Percentiles rank a stretch among this genome's conserved stretches.
Evolutionary conservation across 768 basidiomycete genomes (phyloP).

Genomic region (Asterophora parasitica): DNA sequence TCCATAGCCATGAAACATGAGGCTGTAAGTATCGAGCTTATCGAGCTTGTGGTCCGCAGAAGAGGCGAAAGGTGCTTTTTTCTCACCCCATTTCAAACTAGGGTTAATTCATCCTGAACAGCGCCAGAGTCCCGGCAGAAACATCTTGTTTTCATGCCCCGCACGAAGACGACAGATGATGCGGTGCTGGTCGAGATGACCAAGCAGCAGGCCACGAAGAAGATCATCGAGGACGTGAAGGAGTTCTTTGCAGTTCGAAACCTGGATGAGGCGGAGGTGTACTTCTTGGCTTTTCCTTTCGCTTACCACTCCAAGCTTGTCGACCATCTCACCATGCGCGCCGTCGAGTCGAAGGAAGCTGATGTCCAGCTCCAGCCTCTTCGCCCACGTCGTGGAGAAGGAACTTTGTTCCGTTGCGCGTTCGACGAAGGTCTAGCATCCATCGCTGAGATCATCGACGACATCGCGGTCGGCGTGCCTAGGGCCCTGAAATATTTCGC

Average conservation of each 20-base stretch:
- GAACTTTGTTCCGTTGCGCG: slow-evolving; percentile 50
- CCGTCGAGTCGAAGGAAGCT: too few relatives aligned
- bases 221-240: slow-evolving; percentile 76
- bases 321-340: slow-evolving; percentile 66
- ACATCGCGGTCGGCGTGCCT: slow-evolving; percentile 87
- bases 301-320: too few relatives aligned
- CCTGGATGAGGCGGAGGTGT: slow-evolving; percentile 81
- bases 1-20: too few relatives aligned
- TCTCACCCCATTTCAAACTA: too few relatives aligned
- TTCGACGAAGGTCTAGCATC: slow-evolving; percentile 75
- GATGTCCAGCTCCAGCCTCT: slow-evolving; percentile 76
- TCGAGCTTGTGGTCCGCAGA: slow-evolving; percentile 46
- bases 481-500: slow-evolving; percentile 77
- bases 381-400: slow-evolving; percentile 57
- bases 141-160: slow-evolving; percentile 72
- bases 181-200: slow-evolving; percentile 52
- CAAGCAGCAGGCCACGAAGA: slow-evolving; percentile 62
- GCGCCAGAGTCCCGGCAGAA: slow-evolving; percentile 56
- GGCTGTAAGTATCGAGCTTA: too few relatives aligned
- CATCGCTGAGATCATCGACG: slow-evolving; percentile 75
- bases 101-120: slow-evolving; percentile 41
- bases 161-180: slow-evolving; percentile 63
- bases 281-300: slow-evolving; percentile 76
- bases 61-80: slow-evolving; percentile 48
- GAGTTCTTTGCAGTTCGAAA: slow-evolving; percentile 85